phyloP scores from a whole-genome alignment of 768 basidiomycete species.

The Auricularia sp. region DNA sequence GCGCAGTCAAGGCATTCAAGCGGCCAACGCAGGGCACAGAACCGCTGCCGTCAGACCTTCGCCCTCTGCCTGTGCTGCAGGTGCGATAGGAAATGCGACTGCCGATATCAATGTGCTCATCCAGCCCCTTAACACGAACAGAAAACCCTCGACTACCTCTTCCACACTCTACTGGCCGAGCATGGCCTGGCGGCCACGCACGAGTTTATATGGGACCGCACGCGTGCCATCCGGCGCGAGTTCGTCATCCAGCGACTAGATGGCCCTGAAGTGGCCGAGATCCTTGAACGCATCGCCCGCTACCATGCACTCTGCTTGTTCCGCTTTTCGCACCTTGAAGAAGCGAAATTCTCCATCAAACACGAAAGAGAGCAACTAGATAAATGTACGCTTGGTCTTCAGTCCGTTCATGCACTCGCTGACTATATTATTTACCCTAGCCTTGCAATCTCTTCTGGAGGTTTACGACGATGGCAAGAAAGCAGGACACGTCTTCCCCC shows the following conservation, averaged over 20 bases:
- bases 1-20: constrained; percentile 92
- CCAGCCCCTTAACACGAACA: constrained; percentile 18
- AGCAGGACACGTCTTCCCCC: constrained; percentile 54
- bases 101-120: neutral
- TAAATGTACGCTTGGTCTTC: constrained; percentile 47
- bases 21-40: constrained; percentile 83
- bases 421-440: constrained; percentile 29
- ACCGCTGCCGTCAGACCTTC: constrained; percentile 80
- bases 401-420: neutral
- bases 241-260: constrained; percentile 87
- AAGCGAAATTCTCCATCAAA: constrained; percentile 41
- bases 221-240: constrained; percentile 82
- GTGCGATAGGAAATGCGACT: constrained; percentile 23
- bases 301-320: constrained; percentile 86
- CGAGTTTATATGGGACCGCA: constrained; percentile 86
- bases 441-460: constrained; percentile 84
- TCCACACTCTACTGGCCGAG: constrained; percentile 63
- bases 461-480: constrained; percentile 75
- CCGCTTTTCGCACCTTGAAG: constrained; percentile 14
- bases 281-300: constrained; percentile 86
- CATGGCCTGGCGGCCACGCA: constrained; percentile 62
- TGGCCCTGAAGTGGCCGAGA: constrained; percentile 69
- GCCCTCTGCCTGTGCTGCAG: constrained; percentile 76
- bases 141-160: constrained; percentile 88
- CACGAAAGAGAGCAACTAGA: constrained; percentile 81